Base-by-base conservation (phyloP, 2,329 filamentous ascomycete genomes). In the Phyllosticta citriasiana region DNA sequence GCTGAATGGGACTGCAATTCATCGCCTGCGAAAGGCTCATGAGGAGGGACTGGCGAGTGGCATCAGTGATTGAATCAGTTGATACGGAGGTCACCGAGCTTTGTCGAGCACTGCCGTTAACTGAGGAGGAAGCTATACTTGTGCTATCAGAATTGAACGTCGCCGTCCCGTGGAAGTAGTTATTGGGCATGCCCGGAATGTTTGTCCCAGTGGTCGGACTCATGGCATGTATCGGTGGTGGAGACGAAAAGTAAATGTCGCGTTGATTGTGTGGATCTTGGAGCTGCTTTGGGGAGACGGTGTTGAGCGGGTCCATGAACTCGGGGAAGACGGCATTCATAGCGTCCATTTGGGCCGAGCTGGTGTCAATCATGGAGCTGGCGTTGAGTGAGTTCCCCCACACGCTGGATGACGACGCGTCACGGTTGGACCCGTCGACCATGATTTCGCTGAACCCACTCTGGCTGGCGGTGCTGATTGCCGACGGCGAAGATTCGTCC, bases 381-480 rank as follows among this genome's bases (percentile, higher is more conserved):
- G 83, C 81, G 74, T 89, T 86, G 68, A 91, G 61, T 22, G 70
- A 68, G 27, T 71, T 71, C 53, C 74, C 71, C 74, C 74, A 76
- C 69, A 74, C 71, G 47, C 70, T 66, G 57, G 68, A 65, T 19
- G 72, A 72, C 26, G 71, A 71, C 10, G 63, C 24, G 14, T 60
- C 51, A 60, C 74, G 72, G 24, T 74, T 74, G 27, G 75, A 78
- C 30, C 89, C 90, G 73, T 97, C 91, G 62, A 94, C 80, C 87
- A 96, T 91, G 63, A 91, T 85, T 72, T 97, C 94, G 74, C 90
- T 95, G 73, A 92, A 89, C 57, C 88, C 89, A 72, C 89, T 93
- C 70, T 95, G 92, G 75, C 92, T 97, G 63, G 89, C 90, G 53
- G 90, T 96, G 77, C 93, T 97, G 73, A 97, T 93, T 55, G 91